Evolutionary conservation across 495 filamentous ascomycete species (phyloP).

Genomic region (Penicillium atrosanguineum): DNA sequence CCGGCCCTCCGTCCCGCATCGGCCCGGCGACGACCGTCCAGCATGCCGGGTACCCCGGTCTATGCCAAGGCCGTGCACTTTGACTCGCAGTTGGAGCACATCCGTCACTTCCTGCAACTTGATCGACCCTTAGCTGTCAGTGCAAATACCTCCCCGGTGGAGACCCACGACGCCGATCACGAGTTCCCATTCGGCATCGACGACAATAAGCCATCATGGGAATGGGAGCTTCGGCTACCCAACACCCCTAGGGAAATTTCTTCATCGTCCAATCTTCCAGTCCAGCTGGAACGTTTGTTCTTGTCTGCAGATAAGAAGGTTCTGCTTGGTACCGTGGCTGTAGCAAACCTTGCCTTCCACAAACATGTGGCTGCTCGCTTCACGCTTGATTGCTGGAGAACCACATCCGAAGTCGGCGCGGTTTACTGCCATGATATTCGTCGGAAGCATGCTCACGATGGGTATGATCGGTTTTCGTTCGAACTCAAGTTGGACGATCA

Average conservation of each 20-base stretch:
- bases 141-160: constrained; percentile 89
- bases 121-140: constrained; percentile 93
- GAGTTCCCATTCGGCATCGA: constrained; percentile 83
- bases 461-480: constrained; percentile 87
- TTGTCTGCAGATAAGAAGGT: constrained; percentile 83
- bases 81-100: constrained; percentile 89
- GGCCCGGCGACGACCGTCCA: constrained; percentile 73
- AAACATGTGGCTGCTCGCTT: constrained; percentile 88
- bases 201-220: constrained; percentile 56
- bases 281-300: constrained; percentile 79
- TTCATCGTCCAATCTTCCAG: constrained; percentile 60
- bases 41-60: constrained; percentile 96
- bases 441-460: constrained; percentile 60
- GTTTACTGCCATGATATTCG: constrained; percentile 81
- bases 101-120: constrained; percentile 89
- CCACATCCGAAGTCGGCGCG: constrained; percentile 87
- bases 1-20: constrained; percentile 81
- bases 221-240: constrained; percentile 81
- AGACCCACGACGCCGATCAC: constrained; percentile 72
- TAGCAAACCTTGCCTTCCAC: constrained; percentile 86
- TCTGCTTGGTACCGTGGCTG: constrained; percentile 76
- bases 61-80: constrained; percentile 96
- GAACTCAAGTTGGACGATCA: constrained; percentile 89
- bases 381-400: constrained; percentile 97
- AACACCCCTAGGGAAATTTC: constrained; percentile 77